These are phyloP conservation scores for Amaranthus hypochondriacus DNA, from an alignment of 148 eudicot species.

Conservation along the genomic window DNA sequence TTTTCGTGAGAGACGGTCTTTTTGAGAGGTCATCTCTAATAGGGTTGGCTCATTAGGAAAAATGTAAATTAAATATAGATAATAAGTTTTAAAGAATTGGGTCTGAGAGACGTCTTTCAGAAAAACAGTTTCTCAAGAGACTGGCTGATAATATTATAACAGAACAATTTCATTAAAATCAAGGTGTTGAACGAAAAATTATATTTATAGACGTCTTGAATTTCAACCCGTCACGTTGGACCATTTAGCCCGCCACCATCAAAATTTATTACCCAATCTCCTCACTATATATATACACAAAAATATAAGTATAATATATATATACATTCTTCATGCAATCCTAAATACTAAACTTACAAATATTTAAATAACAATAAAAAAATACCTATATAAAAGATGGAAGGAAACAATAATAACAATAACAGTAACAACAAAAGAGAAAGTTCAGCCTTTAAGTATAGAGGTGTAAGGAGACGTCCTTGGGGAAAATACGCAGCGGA, in stretches of 20 bases:
- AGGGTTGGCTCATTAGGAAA: no score
- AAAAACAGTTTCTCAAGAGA: no score
- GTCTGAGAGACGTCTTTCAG: no score
- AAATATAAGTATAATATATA: no score
- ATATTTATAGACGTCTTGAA: conserved; percentile 4
- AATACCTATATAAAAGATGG: neutral
- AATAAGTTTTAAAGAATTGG: no score
- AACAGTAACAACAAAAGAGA: conserved; percentile 10
- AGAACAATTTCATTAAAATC: conserved; percentile 5
- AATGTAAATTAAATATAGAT: no score
- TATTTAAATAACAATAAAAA: neutral
- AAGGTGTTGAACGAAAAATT: conserved; percentile 22
- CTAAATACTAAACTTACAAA: neutral
- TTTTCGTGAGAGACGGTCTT: no score
- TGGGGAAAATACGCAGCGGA: conserved; percentile 48
- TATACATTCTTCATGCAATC: conserved; percentile 1
- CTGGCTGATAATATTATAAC: no score
- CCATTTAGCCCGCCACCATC: conserved; percentile 30
- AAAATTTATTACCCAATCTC: neutral
- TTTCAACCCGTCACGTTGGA: conserved; percentile 36
- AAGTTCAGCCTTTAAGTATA: conserved; percentile 23
- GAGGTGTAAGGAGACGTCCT: conserved; percentile 39
- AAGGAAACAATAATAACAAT: conserved; percentile 7
- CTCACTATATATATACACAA: neutral
- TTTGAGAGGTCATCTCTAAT: no score